These are phyloP conservation scores for Chrysanthemum seticuspe DNA, from an alignment of 129 eudicot genomes.

Conservation along the genomic window DNA sequence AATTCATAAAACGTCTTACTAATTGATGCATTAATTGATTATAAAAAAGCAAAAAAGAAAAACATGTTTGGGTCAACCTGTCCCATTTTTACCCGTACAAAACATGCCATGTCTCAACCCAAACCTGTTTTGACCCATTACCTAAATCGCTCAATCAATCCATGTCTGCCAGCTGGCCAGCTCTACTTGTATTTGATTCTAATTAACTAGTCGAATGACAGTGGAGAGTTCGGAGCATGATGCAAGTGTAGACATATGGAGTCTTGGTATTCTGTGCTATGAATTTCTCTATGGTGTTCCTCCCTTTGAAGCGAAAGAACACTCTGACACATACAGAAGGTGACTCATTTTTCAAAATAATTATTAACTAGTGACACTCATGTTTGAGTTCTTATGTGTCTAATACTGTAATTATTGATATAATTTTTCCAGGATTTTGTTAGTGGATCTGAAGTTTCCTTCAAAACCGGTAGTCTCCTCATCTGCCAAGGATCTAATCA, in stretches of 20 bases:
- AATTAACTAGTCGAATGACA: slow-evolving; percentile 21
- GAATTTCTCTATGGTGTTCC: slow-evolving; percentile 93
- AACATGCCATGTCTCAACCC: no score
- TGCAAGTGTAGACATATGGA: slow-evolving; percentile 95
- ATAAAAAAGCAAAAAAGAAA: no score
- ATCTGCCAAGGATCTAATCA: slow-evolving; percentile 74
- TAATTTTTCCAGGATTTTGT: slow-evolving; percentile 47
- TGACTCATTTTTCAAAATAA: slow-evolving; percentile 12
- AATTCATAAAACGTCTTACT: no score
- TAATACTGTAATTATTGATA: slow-evolving; percentile 2
- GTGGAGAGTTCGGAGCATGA: slow-evolving; percentile 98
- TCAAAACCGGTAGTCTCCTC: slow-evolving; percentile 68
- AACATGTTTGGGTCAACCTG: no score
- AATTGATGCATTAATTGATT: no score
- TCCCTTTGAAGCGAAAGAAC: slow-evolving; percentile 95
- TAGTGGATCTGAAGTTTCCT: slow-evolving; percentile 77
- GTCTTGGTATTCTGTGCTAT: slow-evolving; percentile 87
- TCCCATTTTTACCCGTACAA: no score
- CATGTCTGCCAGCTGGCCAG: no score
- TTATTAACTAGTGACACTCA: neutral
- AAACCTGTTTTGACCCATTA: no score
- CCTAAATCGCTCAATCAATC: no score
- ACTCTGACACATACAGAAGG: slow-evolving; percentile 94
- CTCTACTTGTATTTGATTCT: neutral
- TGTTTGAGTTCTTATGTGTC: neutral